Evolutionary conservation across 2,329 filamentous ascomycete genomes (phyloP).

Genomic region (Aspergillus sp.): DNA sequence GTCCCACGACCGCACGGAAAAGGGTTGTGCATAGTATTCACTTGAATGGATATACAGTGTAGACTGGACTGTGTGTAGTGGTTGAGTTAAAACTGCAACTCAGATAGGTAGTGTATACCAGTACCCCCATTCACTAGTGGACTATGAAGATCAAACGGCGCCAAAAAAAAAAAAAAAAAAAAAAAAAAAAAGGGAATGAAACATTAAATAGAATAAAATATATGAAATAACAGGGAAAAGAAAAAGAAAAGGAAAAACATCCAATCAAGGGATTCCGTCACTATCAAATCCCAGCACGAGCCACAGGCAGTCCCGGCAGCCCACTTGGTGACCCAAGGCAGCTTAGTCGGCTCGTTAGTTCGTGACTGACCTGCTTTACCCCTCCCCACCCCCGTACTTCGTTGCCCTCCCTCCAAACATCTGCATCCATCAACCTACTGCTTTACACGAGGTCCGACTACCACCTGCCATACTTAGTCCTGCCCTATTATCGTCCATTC

Average conservation of each 20-base stretch:
- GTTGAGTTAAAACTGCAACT: too few species aligned
- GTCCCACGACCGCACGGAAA: too few species aligned
- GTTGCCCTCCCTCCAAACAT: neutral
- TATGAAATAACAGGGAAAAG: too few species aligned
- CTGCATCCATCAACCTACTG: neutral
- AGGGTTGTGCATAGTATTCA: too few species aligned
- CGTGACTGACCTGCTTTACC: slow-evolving; percentile 12
- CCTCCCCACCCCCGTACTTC: slow-evolving; percentile 23
- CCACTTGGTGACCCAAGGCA: slow-evolving; percentile 1
- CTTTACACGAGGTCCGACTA: slow-evolving; percentile 4
- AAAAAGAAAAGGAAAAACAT: neutral
- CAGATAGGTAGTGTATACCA: too few species aligned
- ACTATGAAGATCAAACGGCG: too few species aligned
- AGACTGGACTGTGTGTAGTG: too few species aligned
- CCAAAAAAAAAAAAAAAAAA: too few species aligned
- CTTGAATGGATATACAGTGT: too few species aligned
- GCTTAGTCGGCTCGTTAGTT: slow-evolving; percentile 4
- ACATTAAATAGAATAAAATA: too few species aligned
- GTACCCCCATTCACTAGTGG: too few species aligned
- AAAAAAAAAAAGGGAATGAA: too few species aligned
- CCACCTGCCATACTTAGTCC: neutral
- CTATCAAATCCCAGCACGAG: neutral
- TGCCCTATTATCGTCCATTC: slow-evolving; percentile 11
- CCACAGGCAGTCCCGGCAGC: neutral
- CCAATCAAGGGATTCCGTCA: neutral